Base-by-base conservation (phyloP, 2,329 filamentous ascomycete genomes). In the Cladosporium halotolerans region DNA sequence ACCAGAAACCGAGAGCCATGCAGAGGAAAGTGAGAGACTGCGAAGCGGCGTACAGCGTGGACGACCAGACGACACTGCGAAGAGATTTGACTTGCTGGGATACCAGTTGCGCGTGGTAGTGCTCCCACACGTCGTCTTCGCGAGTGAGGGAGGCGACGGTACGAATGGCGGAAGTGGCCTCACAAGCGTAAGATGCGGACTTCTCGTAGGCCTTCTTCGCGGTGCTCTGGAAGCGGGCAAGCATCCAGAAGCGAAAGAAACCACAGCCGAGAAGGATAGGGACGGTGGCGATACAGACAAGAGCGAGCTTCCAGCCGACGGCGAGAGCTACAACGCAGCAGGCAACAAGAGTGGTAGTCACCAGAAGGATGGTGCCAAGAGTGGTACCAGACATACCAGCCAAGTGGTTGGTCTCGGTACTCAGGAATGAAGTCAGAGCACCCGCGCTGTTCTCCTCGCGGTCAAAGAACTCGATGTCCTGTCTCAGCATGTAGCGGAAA, bases 401-500 rank as follows among this genome's bases (percentile, higher is more conserved):
- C 31, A 96, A 79, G 64, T 95, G 86, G 0, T 89, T 96, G 0
- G 91, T 91, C 70, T 96, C 88, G 0, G 89, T 95, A 2, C 88
- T 91, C 10, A 96, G 75, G 72, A 95, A 93, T 0, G 87, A 89
- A 0, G 90, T 96, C 62, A 99, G 75, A 1, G 90, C 86, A 59
- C 93, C 93, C 6, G 89, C 85, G 6, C 87, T 90, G 68, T 97
- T 95, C 68, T 93, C 86, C 58, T 95, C 88, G 42, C 78, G 79
- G 69, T 97, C 93, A 62, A 96, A 99, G 70, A 91, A 97, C 28
- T 83, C 76, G 55, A 97, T 91, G 58, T 97, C 93, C 70, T 97
- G 92, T 59, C 91, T 87, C 48, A 97, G 81, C 75, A 97, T 89
- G 19, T 85, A 79, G 32, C 91, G 80, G 76, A 99, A 96, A 6